Evolutionary conservation across 805 yeast genomes (phyloP), one percentile per base, ranked within the genome.

Genomic region (Jamesozyma gamospora): DNA sequence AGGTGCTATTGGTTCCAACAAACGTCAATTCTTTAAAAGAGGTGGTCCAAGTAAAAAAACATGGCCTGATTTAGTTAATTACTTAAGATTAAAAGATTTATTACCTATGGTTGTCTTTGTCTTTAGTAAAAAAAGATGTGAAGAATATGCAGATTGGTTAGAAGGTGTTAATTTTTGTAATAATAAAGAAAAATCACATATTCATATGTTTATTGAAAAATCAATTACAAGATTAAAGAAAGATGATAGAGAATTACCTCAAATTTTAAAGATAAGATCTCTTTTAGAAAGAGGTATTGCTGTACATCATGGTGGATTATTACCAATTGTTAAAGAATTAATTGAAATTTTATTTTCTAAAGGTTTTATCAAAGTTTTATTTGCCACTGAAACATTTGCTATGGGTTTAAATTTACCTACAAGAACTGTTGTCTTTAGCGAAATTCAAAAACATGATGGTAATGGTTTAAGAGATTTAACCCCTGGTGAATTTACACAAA

Each of bases 391-490:
- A 61, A 92, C 98, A 0, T 90, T 92, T 69, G 97, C 98, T 6
- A 92, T 92, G 97, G 98, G 98, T 12, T 72, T 92, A 57, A 92
- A 92, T 57, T 67, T 92, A 55, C 98, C 98, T 11, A 90, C 98
- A 0, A 78, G 95, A 64, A 92, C 98, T 0, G 98, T 92, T 28
- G 88, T 90, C 1, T 92, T 92, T 59, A 75, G 86, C 45, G 85
- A 82, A 35, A 65, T 82, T 36, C 67, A 90, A 48, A 92, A 92
- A 55, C 95, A 90, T 58, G 98, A 92, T 56, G 97, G 97, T 34
- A 72, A 78, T 25, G 74, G 74, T 0, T 77, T 85, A 62, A 72
- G 98, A 61, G 75, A 81, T 53, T 68, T 92, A 44, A 70, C 81
- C 9, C 96, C 98, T 0, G 98, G 98, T 40, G 98, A 92, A 59